A percentile compares a stretch with the other conserved stretches of the same genome.
Conservation (phyloP, 805 yeast species). For the Kuraishia borneana region DNA sequence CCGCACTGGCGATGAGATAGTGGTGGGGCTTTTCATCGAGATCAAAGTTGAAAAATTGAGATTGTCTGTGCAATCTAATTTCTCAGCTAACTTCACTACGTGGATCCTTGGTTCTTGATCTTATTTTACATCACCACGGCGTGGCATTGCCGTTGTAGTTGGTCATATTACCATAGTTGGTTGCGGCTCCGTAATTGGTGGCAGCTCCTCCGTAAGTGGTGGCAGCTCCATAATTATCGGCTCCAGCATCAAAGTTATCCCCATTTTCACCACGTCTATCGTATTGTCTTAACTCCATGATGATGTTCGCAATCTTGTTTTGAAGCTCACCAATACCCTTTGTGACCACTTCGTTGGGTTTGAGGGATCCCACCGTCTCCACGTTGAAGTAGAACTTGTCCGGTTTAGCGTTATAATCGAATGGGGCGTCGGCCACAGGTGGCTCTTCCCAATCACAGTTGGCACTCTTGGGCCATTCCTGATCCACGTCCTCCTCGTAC, state of each 20-base stretch:
- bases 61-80: too few species aligned
- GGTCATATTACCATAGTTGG: conserved; percentile 8
- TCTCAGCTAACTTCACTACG: too few species aligned
- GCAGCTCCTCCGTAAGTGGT: conserved; percentile 27
- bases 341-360: conserved; percentile 81
- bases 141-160: conserved; percentile 7
- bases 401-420: conserved; percentile 80
- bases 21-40: too few species aligned
- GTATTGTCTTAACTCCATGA: conserved; percentile 49
- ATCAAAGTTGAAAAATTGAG: too few species aligned
- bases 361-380: conserved; percentile 84
- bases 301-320: conserved; percentile 81
- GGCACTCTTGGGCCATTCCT: conserved; percentile 87
- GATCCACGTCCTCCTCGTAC: conserved; percentile 83
- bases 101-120: neutral
- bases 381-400: conserved; percentile 75
- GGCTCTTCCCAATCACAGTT: conserved; percentile 96
- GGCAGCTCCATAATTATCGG: conserved; percentile 24
- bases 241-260: conserved; percentile 32
- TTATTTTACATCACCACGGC: conserved; percentile 5
- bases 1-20: too few species aligned
- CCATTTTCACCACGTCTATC: conserved; percentile 36
- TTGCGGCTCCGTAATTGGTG: conserved; percentile 8
- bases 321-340: conserved; percentile 81
- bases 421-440: conserved; percentile 76